These are phyloP conservation scores for Macrolepiota albuminosa DNA, from an alignment of 768 basidiomycete species.

Conservation along the genomic window DNA sequence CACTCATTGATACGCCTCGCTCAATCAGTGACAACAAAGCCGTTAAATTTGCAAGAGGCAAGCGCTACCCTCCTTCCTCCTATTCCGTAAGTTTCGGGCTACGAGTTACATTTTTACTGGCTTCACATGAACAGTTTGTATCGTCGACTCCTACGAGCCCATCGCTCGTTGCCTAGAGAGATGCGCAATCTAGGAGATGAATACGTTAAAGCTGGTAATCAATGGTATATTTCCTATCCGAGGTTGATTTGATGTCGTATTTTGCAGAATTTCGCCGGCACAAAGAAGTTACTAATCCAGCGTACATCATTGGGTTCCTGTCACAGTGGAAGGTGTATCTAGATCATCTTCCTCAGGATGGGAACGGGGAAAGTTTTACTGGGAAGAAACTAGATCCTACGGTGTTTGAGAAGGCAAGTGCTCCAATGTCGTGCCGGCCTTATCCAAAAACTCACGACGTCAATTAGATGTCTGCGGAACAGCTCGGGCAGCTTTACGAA, in stretches of 20 bases:
- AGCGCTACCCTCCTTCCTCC: slow-evolving; percentile 76
- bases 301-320: slow-evolving; percentile 91
- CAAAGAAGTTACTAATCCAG: slow-evolving; percentile 72
- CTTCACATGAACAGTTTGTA: slow-evolving; percentile 51
- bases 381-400: slow-evolving; percentile 70
- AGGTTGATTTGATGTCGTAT: not conserved
- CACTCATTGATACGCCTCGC: slow-evolving; percentile 43
- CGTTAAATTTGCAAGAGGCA: slow-evolving; percentile 56
- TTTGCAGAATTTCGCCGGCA: slow-evolving; percentile 84
- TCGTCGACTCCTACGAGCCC: slow-evolving; percentile 75
- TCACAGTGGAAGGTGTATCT: slow-evolving; percentile 95
- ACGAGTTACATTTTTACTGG: not conserved
- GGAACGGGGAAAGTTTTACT: slow-evolving; percentile 40
- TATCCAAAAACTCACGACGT: not conserved
- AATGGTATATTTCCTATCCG: slow-evolving; percentile 1
- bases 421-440: not conserved
- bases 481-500: slow-evolving; percentile 91
- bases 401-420: slow-evolving; percentile 67
- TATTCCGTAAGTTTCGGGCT: slow-evolving; percentile 54
- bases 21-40: slow-evolving; percentile 50
- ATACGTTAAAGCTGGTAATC: slow-evolving; percentile 75
- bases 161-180: slow-evolving; percentile 65
- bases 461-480: slow-evolving; percentile 79
- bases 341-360: slow-evolving; percentile 55
- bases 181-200: slow-evolving; percentile 84